phyloP scores from a whole-genome alignment of 306 rosid species.

The Psophocarpus tetragonolobus region DNA sequence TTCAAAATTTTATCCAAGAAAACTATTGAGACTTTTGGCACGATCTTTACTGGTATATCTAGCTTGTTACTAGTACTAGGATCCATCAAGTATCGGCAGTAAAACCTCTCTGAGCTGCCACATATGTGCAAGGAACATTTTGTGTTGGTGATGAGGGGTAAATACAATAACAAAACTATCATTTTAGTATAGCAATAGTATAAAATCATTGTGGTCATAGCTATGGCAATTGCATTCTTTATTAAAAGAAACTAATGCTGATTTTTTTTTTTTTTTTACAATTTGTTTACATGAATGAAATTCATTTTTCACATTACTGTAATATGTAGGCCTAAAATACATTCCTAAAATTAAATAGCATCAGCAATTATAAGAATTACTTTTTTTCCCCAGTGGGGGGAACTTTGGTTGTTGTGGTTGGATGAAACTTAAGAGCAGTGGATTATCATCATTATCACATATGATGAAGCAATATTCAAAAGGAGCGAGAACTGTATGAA shows the following conservation, averaged over 20 bases:
- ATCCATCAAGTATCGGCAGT: not conserved
- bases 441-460: slow-evolving; percentile 40
- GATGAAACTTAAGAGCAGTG: slow-evolving; percentile 32
- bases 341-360: slow-evolving; percentile 24
- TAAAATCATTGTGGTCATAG: not conserved
- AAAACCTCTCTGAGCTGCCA: not conserved
- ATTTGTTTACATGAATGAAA: slow-evolving; percentile 10
- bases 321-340: slow-evolving; percentile 2
- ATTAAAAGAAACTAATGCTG: not conserved
- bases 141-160: not conserved
- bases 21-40: too few species aligned
- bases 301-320: slow-evolving; percentile 16
- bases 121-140: not conserved
- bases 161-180: not conserved
- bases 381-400: not conserved
- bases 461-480: slow-evolving; percentile 31
- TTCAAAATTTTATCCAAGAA: too few species aligned
- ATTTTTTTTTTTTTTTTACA: not conserved
- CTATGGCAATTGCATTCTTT: not conserved
- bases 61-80: not conserved
- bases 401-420: not conserved
- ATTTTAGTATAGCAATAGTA: not conserved
- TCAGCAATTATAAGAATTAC: not conserved
- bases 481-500: slow-evolving; percentile 42
- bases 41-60: too few species aligned